phyloP scores from a whole-genome alignment of 208 protist genomes.

The Trypanosoma brucei region DNA sequence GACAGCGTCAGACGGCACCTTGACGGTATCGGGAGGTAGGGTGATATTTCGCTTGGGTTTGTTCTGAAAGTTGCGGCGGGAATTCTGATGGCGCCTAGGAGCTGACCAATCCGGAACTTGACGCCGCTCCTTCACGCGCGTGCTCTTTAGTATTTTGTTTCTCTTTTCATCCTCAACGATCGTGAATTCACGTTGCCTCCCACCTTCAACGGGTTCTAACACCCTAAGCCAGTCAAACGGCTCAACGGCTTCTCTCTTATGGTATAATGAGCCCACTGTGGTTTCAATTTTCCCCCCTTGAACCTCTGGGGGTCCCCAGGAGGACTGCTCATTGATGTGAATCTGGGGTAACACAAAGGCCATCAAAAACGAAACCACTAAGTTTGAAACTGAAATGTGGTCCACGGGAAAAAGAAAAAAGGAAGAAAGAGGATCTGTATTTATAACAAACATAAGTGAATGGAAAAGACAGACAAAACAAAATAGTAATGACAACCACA shows the following conservation, averaged over 20 bases:
- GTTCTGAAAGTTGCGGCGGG: conserved; percentile 11
- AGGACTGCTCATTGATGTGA: conserved; percentile 62
- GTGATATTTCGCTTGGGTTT: conserved; percentile 35
- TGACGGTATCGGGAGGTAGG: conserved; percentile 38
- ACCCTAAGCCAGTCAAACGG: conserved; percentile 51
- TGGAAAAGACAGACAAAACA: too few species aligned
- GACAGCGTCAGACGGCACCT: conserved; percentile 23
- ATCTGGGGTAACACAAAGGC: conserved; percentile 70
- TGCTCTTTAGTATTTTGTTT: conserved; percentile 56
- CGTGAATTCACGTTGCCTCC: conserved; percentile 35
- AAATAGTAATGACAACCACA: too few species aligned
- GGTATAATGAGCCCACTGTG: conserved; percentile 54
- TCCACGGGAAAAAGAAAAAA: conserved; percentile 11
- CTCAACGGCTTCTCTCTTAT: conserved; percentile 46
- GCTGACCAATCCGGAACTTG: conserved; percentile 17
- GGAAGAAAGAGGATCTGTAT: neutral
- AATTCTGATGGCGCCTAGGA: conserved; percentile 16
- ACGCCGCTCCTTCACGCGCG: conserved; percentile 35
- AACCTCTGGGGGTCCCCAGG: conserved; percentile 76
- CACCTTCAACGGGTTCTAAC: conserved; percentile 23
- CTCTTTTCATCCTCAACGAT: conserved; percentile 67
- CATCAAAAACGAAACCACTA: conserved; percentile 27
- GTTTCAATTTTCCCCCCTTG: conserved; percentile 65
- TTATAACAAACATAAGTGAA: too few species aligned
- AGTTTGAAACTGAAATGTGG: neutral